Base-by-base conservation (phyloP, 2,329 filamentous ascomycete species). In the Botrytis paeoniae region DNA sequence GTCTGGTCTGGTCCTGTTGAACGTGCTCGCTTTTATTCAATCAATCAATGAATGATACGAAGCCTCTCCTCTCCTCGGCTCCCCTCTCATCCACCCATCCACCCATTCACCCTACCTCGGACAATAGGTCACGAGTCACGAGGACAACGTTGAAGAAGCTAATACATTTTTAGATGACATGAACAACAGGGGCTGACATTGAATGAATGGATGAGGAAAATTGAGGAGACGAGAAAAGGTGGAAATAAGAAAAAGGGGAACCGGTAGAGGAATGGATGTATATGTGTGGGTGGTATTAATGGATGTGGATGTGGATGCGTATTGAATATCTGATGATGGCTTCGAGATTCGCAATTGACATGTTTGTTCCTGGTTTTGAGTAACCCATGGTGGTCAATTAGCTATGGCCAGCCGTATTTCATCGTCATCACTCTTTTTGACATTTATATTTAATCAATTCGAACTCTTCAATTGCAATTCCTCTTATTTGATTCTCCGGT, bases 71-170 rank as follows among this genome's bases (percentile, higher is more conserved):
- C 25, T 4, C 45, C 9, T 51, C 45, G 22, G 45, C 22, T 51
- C 48, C 22, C 22, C 48, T 51, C 22, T 25, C 48, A 25, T 9
- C 10, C 22, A 51, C 22, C 9, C 25, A 51, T 8, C 8, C 22
- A 48, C 22, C 9, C 25, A 51, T 8, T 3, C 22, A 48, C 45
- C 22, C 12, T 66, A 39, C 32, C 29, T 70, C 45, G 41, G 48
- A 60, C 59, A 39, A 66, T 20, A 66, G 61, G n/a, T 71, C 61
- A 71, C 61, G 48, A 66, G 32, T 71, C 70, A 71, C 70, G 39
- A 66, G 61, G 32, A 37, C 70, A 59, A 71, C 20, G 29, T 35
- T 22, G 7, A 1, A 20, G 3, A 20, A 10, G 39, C 57, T 29
- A 70, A n/a, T 39, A 18, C 41, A 51, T 51, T 51, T 37, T n/a